phyloP scores from a whole-genome alignment of 2,329 filamentous ascomycete species.

The Exophiala sp. region DNA sequence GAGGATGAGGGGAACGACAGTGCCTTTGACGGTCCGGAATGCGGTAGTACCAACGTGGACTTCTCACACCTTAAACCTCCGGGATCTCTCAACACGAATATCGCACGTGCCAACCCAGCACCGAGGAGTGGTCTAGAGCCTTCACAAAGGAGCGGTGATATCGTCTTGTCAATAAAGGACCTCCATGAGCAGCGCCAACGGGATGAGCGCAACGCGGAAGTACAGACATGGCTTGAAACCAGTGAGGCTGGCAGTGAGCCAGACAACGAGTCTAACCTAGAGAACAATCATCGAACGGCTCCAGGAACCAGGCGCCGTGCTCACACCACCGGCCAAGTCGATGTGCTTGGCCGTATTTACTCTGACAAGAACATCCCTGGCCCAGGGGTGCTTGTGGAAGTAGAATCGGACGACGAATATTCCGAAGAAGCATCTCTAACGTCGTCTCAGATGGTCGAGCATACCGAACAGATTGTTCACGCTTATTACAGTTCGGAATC shows the following conservation, averaged over 20 bases:
- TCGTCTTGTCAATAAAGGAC: conserved; percentile 48
- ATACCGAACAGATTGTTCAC: conserved; percentile 10
- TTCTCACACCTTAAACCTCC: conserved; percentile 25
- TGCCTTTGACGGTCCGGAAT: background rate
- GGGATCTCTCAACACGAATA: conserved; percentile 7
- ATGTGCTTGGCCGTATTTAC: conserved; percentile 32
- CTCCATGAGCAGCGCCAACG: conserved; percentile 43
- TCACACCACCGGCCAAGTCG: conserved; percentile 36
- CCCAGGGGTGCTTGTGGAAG: conserved; percentile 45
- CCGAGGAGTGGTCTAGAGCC: conserved; percentile 44
- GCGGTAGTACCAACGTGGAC: background rate
- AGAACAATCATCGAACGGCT: conserved; percentile 9
- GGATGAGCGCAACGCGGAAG: conserved; percentile 49
- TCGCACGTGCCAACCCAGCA: background rate
- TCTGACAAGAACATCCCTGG: conserved; percentile 45
- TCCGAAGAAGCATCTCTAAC: conserved; percentile 31
- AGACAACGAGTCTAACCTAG: conserved; percentile 29
- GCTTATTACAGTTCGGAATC: conserved; percentile 31
- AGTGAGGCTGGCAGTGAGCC: conserved; percentile 43
- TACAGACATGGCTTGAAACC: conserved; percentile 48
- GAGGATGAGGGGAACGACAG: conserved; percentile 22
- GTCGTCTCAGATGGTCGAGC: conserved; percentile 12
- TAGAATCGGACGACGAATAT: conserved; percentile 36
- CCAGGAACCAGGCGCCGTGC: conserved; percentile 18
- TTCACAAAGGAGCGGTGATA: conserved; percentile 39